Percentiles rank a stretch among this genome's conserved stretches.
Evolutionary conservation across 2,329 filamentous ascomycete genomes (phyloP).

Genomic region (Cyphellophora attinorum): DNA sequence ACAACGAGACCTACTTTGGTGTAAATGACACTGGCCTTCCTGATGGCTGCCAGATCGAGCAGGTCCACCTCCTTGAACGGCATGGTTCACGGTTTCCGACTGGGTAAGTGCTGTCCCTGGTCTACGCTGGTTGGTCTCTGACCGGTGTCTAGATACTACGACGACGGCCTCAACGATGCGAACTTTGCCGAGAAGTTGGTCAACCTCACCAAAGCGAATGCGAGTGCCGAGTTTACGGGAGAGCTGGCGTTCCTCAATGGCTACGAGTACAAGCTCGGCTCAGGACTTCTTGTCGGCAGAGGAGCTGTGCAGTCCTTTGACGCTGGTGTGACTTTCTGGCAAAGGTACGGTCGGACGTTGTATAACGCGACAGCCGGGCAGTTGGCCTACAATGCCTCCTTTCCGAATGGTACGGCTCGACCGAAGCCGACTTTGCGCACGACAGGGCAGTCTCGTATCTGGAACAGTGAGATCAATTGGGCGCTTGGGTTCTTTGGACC

Average conservation of each 20-base stretch:
- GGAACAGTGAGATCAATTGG: slow-evolving; percentile 46
- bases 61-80: slow-evolving; percentile 45
- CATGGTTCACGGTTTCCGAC: slow-evolving; percentile 47
- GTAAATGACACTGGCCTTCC: slow-evolving; percentile 33
- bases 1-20: slow-evolving; percentile 31
- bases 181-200: slow-evolving; percentile 39
- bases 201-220: slow-evolving; percentile 33
- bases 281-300: slow-evolving; percentile 36
- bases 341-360: slow-evolving; percentile 43
- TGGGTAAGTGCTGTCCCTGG: too few relatives aligned
- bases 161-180: slow-evolving; percentile 42
- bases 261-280: slow-evolving; percentile 39
- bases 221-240: slow-evolving; percentile 30
- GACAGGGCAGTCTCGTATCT: slow-evolving; percentile 44
- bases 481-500: slow-evolving; percentile 44
- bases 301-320: slow-evolving; percentile 43
- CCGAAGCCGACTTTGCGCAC: slow-evolving; percentile 44
- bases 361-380: slow-evolving; percentile 41
- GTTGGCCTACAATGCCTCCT: slow-evolving; percentile 38
- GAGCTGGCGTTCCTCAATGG: slow-evolving; percentile 44
- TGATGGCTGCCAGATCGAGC: slow-evolving; percentile 46
- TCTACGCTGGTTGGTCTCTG: too few relatives aligned
- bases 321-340: slow-evolving; percentile 44
- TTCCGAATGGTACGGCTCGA: slow-evolving; percentile 36
- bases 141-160: too few relatives aligned